A percentile compares a stretch with the other conserved stretches of the same genome.
Evolutionary conservation across 169 alveolate species (phyloP).

Genomic region (Cryptosporidium parvum): DNA sequence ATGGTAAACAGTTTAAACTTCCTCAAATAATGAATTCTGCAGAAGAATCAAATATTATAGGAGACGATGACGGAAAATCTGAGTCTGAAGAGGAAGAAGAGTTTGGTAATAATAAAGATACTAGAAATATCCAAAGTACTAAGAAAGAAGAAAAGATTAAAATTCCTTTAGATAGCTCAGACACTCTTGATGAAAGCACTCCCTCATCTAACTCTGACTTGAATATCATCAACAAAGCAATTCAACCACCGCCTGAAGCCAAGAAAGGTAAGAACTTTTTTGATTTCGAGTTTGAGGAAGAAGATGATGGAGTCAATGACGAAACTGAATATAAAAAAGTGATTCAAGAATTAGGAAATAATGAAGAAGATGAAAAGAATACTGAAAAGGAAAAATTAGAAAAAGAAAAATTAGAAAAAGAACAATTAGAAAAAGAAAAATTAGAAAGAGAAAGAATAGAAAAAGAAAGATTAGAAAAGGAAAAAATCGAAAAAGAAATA

Average conservation of each 20-base stretch:
- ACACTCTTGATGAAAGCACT: not conserved
- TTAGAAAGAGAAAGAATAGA: not conserved
- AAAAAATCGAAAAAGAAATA: not conserved
- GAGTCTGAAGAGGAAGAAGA: slow-evolving; percentile 10
- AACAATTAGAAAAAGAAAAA: not conserved
- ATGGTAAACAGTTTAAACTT: slow-evolving; percentile 31
- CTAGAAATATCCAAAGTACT: not conserved
- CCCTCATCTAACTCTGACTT: not conserved
- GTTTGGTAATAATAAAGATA: not conserved
- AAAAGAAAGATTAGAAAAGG: not conserved
- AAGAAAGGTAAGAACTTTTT: slow-evolving; percentile 14
- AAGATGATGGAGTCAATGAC: slow-evolving; percentile 9
- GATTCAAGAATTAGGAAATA: not conserved
- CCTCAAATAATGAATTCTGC: slow-evolving; percentile 44
- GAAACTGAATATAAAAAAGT: not conserved
- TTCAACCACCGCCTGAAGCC: not conserved
- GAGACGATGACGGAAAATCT: not conserved
- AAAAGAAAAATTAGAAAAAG: not conserved
- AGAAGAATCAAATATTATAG: slow-evolving; percentile 8
- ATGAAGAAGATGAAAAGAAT: not conserved
- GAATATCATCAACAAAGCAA: not conserved
- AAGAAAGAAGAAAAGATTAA: not conserved
- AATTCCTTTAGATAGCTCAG: not conserved
- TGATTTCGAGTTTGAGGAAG: slow-evolving; percentile 27
- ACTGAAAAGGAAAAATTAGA: not conserved